These are phyloP conservation scores for Tillandsia leiboldiana DNA, from an alignment of 176 grass and related monocot genomes.

Conservation along the genomic window DNA sequence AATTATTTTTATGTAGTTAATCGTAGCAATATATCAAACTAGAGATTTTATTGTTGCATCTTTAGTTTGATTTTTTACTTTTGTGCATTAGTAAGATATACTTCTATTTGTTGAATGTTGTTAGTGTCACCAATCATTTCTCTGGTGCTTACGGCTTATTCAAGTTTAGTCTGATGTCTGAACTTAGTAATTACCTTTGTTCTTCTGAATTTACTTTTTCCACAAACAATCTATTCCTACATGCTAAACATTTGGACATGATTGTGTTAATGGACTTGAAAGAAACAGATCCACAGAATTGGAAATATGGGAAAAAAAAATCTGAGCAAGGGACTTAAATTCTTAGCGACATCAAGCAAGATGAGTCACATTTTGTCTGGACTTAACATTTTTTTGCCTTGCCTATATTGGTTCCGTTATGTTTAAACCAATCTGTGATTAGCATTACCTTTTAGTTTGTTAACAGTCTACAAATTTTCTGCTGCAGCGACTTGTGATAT, in stretches of 20 bases:
- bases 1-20: no score
- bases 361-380: not conserved
- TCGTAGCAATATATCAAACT: no score
- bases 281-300: not conserved
- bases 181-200: no score
- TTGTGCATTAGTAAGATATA: no score
- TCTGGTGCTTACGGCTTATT: no score
- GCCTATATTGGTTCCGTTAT: not conserved
- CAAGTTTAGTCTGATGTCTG: no score
- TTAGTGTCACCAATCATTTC: no score
- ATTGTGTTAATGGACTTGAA: not conserved
- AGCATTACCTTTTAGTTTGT: not conserved
- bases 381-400: not conserved
- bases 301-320: not conserved
- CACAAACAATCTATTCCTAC: not conserved
- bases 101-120: no score
- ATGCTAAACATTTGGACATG: not conserved
- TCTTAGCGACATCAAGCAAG: not conserved
- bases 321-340: no score
- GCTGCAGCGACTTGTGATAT: conserved; percentile 83
- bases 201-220: no score
- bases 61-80: no score
- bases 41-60: no score
- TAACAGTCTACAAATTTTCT: conserved; percentile 1
- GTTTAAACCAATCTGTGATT: not conserved